Conservation (phyloP, 2,329 filamentous ascomycete species). For the Pseudogymnoascus sp. region DNA sequence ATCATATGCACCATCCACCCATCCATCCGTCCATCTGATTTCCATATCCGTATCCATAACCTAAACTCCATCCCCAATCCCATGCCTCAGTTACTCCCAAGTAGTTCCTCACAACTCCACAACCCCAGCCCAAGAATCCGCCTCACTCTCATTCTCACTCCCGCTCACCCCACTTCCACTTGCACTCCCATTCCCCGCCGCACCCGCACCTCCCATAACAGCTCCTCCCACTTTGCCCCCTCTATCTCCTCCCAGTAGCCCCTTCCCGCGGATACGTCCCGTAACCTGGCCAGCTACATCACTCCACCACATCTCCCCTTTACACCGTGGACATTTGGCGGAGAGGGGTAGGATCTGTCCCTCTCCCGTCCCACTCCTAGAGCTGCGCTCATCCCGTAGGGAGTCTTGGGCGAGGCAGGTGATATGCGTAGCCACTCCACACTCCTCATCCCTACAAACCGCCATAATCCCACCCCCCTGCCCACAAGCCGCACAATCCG, state of each 20-base stretch:
- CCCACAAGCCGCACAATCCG: slow-evolving; percentile 13
- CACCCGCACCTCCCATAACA: not conserved
- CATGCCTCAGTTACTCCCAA: too few relatives aligned
- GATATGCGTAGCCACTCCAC: slow-evolving; percentile 50
- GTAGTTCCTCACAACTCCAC: not conserved
- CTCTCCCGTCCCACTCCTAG: too few relatives aligned
- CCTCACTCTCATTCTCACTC: not conserved
- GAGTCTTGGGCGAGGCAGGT: slow-evolving; percentile 57
- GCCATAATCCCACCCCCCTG: slow-evolving; percentile 44
- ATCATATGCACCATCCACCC: too few relatives aligned
- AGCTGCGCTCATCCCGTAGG: too few relatives aligned
- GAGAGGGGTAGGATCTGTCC: slow-evolving; percentile 51
- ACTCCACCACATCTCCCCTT: slow-evolving; percentile 55
- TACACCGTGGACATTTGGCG: slow-evolving; percentile 66
- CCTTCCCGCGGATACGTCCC: too few relatives aligned
- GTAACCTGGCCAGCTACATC: slow-evolving; percentile 77
- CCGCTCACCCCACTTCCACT: not conserved
- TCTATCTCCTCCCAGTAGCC: too few relatives aligned
- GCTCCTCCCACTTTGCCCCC: too few relatives aligned
- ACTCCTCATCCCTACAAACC: slow-evolving; percentile 45
- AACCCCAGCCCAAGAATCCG: not conserved
- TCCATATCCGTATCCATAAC: too few relatives aligned
- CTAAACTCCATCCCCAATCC: not conserved
- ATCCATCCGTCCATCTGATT: too few relatives aligned
- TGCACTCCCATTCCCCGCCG: not conserved